Evolutionary conservation across 2,329 filamentous ascomycete genomes (phyloP).

Genomic region (Emmonsiellopsis sp.): DNA sequence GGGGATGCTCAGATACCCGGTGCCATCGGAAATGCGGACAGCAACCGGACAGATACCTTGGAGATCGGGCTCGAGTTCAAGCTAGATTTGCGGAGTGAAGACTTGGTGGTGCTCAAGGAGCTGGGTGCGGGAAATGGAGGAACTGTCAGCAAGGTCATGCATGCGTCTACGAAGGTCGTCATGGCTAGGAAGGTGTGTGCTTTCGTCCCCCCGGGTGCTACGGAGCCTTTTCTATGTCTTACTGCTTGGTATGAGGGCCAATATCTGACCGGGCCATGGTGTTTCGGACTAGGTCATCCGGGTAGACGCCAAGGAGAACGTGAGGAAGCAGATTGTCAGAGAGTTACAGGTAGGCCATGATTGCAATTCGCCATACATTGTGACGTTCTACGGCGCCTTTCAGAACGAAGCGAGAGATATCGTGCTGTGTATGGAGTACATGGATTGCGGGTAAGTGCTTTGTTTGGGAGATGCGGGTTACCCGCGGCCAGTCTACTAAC

Average conservation of each 20-base stretch:
- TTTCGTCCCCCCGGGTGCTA: slow-evolving; percentile 5
- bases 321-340: slow-evolving; percentile 91
- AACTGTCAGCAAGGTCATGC: slow-evolving; percentile 95
- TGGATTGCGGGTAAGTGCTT: slow-evolving; percentile 82
- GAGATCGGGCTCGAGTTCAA: slow-evolving; percentile 98
- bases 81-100: slow-evolving; percentile 80
- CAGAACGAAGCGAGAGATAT: slow-evolving; percentile 95
- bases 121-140: slow-evolving; percentile 93
- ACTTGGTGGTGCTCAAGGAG: slow-evolving; percentile 87
- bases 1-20: slow-evolving; percentile 56
- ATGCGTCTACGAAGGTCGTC: slow-evolving; percentile 84
- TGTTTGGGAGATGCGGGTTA: no score
- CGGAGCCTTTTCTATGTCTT: background rate
- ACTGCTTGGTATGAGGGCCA: background rate
- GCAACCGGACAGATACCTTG: slow-evolving; percentile 58
- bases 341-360: slow-evolving; percentile 98
- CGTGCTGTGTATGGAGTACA: slow-evolving; percentile 99
- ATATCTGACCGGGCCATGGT: background rate
- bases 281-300: slow-evolving; percentile 66
- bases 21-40: slow-evolving; percentile 47
- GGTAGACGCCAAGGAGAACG: slow-evolving; percentile 94
- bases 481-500: no score
- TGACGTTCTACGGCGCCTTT: slow-evolving; percentile 96
- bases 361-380: slow-evolving; percentile 93
- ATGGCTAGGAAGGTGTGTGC: slow-evolving; percentile 87